Evolutionary conservation across 1,284 basidiomycete genomes (phyloP).

Genomic region (Boletus albobrunnescens): DNA sequence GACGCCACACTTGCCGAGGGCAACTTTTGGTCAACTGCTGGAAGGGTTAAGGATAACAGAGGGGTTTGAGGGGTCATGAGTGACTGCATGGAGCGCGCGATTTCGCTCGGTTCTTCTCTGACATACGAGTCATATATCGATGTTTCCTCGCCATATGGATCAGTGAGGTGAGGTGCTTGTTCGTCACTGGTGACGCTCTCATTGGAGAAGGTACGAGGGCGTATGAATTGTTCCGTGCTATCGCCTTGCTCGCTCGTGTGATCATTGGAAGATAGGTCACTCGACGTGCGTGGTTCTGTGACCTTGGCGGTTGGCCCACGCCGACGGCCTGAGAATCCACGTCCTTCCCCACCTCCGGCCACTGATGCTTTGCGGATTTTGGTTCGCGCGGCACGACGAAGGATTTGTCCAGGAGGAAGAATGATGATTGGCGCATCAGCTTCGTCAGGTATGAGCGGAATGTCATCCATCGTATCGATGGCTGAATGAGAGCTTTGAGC

Average conservation of each 20-base stretch:
- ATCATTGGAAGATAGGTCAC: conserved; percentile 60
- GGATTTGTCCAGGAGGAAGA: conserved; percentile 82
- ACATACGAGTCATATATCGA: conserved; percentile 81
- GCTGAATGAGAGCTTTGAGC: conserved; percentile 39
- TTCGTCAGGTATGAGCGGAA: conserved; percentile 67
- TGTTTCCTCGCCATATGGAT: conserved; percentile 73
- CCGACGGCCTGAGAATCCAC: conserved; percentile 60
- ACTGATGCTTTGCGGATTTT: conserved; percentile 90
- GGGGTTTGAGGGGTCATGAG: conserved; percentile 27
- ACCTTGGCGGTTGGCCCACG: conserved; percentile 30
- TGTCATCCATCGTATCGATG: conserved; percentile 63
- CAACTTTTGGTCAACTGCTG: conserved; percentile 30
- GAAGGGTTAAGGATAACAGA: conserved; percentile 29
- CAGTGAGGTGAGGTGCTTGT: conserved; percentile 42
- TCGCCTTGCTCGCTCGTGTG: conserved; percentile 63
- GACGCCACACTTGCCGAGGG: conserved; percentile 35
- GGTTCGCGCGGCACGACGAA: conserved; percentile 89
- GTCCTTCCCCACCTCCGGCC: conserved; percentile 65
- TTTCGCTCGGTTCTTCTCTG: conserved; percentile 47
- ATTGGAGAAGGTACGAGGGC: conserved; percentile 45
- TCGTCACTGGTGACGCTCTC: conserved; percentile 38
- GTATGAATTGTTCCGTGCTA: conserved; percentile 31
- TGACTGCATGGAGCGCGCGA: conserved; percentile 34
- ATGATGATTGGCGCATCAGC: conserved; percentile 88
- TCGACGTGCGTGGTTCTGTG: conserved; percentile 48